phyloP scores from a whole-genome alignment of 2,329 filamentous ascomycete species.

The Elsinoe arachidis region DNA sequence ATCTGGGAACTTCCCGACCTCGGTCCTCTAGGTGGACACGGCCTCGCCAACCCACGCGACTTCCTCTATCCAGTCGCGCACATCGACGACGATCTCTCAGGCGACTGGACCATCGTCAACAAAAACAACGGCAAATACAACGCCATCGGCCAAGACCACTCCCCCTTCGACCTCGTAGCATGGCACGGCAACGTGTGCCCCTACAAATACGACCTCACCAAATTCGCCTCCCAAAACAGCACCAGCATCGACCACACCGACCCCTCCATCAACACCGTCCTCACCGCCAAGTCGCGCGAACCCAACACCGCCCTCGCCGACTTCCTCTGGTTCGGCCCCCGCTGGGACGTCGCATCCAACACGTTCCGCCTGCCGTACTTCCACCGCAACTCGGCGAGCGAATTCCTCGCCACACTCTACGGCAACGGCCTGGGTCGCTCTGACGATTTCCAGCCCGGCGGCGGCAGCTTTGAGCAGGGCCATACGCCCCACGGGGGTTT shows the following conservation, averaged over 20 bases:
- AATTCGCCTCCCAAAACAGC: constrained; percentile 33
- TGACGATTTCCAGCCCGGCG: constrained; percentile 36
- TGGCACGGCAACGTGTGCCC: constrained; percentile 38
- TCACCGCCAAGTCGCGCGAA: constrained; percentile 31
- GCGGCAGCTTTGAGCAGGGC: constrained; percentile 30
- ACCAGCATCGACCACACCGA: constrained; percentile 34
- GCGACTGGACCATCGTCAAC: constrained; percentile 28
- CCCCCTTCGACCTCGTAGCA: constrained; percentile 36
- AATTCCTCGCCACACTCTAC: constrained; percentile 32
- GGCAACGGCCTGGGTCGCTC: constrained; percentile 31
- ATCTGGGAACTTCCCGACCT: constrained; percentile 34
- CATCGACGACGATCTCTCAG: constrained; percentile 30
- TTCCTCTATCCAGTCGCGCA: constrained; percentile 32
- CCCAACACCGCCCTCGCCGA: constrained; percentile 30
- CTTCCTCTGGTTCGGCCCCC: constrained; percentile 32
- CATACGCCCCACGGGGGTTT: constrained; percentile 34
- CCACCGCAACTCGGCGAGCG: constrained; percentile 31
- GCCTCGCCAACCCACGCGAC: constrained; percentile 33
- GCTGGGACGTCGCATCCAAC: constrained; percentile 33
- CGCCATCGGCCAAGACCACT: constrained; percentile 31
- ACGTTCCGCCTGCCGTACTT: constrained; percentile 33
- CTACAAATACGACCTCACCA: constrained; percentile 48
- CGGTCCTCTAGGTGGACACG: constrained; percentile 32
- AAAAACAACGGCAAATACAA: constrained; percentile 29
- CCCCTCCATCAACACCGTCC: constrained; percentile 31